Conservation (phyloP, 2,329 filamentous ascomycete species). For the Microcyclosporella mali region DNA sequence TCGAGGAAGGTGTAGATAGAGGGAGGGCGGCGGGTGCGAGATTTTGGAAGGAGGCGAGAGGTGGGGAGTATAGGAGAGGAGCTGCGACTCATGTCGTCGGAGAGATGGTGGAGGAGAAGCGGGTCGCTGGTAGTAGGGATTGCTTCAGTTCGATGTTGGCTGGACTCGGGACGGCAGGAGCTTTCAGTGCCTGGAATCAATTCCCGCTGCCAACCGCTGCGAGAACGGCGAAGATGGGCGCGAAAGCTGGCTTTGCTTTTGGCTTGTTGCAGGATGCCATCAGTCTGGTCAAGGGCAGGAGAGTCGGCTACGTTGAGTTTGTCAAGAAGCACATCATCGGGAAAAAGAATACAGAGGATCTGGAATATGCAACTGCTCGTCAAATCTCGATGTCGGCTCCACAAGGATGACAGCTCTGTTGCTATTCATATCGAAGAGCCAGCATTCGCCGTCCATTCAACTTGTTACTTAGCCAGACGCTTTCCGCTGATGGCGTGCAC, state of each 20-base stretch:
- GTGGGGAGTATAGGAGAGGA: conserved; percentile 2
- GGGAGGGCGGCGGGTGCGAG: conserved; percentile 58
- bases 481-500: no score
- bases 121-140: conserved; percentile 51
- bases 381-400: no score
- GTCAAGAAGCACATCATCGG: conserved; percentile 26
- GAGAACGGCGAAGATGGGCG: conserved; percentile 67
- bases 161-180: conserved; percentile 74
- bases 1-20: conserved; percentile 80
- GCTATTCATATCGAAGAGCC: no score
- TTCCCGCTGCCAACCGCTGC: conserved; percentile 62
- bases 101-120: conserved; percentile 33
- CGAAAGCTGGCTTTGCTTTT: conserved; percentile 72
- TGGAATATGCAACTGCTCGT: no score
- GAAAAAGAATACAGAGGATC: not conserved
- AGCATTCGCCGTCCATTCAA: no score
- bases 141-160: conserved; percentile 75
- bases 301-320: conserved; percentile 68
- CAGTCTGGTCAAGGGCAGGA: conserved; percentile 62
- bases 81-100: not conserved
- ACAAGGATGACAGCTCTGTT: no score
- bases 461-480: no score
- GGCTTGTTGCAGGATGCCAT: conserved; percentile 74
- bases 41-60: conserved; percentile 31
- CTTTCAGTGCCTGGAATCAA: conserved; percentile 78